A percentile compares a stretch with the other conserved stretches of the same genome.
These are phyloP conservation scores for Coelastrella sp. DNA, from an alignment of 139 green algal species.

Conservation along the genomic window DNA sequence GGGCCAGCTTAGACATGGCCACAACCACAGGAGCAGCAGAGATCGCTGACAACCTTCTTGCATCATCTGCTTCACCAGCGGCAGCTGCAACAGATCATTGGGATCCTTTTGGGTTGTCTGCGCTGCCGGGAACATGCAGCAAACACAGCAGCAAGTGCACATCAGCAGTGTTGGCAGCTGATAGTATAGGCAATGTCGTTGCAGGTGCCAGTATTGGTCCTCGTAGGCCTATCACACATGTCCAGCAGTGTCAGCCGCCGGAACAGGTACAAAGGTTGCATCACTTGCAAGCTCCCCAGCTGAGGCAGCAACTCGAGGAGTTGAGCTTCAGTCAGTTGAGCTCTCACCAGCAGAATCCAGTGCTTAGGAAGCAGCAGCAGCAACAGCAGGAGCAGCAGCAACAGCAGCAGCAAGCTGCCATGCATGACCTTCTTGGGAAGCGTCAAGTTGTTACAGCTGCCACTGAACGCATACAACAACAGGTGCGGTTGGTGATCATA, in stretches of 20 bases:
- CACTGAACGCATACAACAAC: too few species aligned
- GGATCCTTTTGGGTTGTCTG: neutral
- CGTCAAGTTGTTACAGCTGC: too few species aligned
- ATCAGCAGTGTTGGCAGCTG: neutral
- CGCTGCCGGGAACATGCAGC: neutral
- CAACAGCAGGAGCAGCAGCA: conserved; percentile 22
- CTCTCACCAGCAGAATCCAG: neutral
- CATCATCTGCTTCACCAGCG: too few species aligned
- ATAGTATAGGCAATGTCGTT: too few species aligned
- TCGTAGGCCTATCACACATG: too few species aligned
- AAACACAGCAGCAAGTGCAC: conserved; percentile 6
- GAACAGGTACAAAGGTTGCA: conserved; percentile 15
- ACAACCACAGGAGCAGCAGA: too few species aligned
- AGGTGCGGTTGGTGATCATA: too few species aligned
- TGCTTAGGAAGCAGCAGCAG: neutral
- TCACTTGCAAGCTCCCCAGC: neutral
- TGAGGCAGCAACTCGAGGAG: conserved; percentile 17
- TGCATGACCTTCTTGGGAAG: too few species aligned
- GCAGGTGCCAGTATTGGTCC: too few species aligned
- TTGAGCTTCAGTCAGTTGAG: conserved; percentile 11
- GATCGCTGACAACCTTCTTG: too few species aligned
- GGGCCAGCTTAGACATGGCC: neutral
- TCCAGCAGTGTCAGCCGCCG: neutral
- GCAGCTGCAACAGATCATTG: neutral
- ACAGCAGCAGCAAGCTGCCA: neutral